Percentiles rank a stretch among this genome's conserved stretches.
Evolutionary conservation across 2,329 filamentous ascomycete genomes (phyloP).

Genomic region (Penicillium brasilianum): DNA sequence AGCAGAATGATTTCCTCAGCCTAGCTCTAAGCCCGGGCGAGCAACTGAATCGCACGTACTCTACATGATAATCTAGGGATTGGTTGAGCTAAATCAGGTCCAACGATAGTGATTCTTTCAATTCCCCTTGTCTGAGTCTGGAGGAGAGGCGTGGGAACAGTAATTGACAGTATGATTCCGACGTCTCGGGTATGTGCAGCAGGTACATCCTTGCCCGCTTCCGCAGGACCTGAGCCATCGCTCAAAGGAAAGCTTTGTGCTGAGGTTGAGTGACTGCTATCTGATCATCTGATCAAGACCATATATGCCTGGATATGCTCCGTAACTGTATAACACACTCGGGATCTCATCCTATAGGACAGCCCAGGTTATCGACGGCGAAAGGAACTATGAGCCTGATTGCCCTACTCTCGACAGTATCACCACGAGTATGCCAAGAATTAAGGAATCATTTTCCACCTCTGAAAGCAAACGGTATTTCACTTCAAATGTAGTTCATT

Average conservation of each 20-base stretch:
- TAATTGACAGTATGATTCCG: background rate
- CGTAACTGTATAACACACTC: background rate
- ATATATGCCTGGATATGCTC: background rate
- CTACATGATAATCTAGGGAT: background rate
- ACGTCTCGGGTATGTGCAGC: background rate
- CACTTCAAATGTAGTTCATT: background rate
- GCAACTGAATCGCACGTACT: background rate
- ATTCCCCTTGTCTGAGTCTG: background rate
- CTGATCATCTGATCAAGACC: background rate
- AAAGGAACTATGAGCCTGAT: background rate
- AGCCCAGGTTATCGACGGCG: background rate
- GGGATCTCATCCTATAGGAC: background rate
- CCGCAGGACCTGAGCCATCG: background rate
- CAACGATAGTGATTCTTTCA: background rate
- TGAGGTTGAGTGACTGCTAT: background rate
- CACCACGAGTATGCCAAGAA: background rate
- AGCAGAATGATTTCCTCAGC: background rate
- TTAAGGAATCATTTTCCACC: background rate
- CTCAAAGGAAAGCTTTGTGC: background rate
- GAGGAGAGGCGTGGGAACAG: no score
- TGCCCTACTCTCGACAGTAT: background rate
- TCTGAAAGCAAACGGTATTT: background rate
- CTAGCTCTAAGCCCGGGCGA: background rate
- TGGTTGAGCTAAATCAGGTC: background rate
- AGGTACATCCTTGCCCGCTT: background rate